phyloP scores from a whole-genome alignment of 2,329 filamentous ascomycete genomes.

The Ophiostoma quercus region DNA sequence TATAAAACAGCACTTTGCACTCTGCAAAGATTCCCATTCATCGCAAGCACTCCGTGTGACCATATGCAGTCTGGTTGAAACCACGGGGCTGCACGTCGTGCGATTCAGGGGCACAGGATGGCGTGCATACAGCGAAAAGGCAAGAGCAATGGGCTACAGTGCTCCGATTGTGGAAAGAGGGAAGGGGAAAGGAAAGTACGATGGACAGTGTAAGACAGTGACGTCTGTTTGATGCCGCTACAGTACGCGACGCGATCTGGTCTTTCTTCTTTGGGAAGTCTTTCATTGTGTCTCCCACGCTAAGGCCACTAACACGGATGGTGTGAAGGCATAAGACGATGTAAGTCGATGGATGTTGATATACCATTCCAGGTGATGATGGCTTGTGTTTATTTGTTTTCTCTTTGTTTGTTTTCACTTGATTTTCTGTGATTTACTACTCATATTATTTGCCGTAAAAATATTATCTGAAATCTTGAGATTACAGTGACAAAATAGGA shows the following conservation, averaged over 20 bases:
- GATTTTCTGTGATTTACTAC: background rate
- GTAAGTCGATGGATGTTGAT: background rate
- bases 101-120: slow-evolving; percentile 13
- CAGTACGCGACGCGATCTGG: background rate
- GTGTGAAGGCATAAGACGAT: slow-evolving; percentile 14
- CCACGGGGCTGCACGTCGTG: background rate
- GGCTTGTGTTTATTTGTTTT: background rate
- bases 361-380: background rate
- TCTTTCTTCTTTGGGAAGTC: slow-evolving; percentile 4
- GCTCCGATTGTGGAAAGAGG: slow-evolving; percentile 9
- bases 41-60: background rate
- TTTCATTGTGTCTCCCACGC: slow-evolving; percentile 8
- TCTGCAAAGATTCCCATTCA: too few species aligned
- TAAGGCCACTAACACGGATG: slow-evolving; percentile 18
- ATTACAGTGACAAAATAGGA: too few species aligned
- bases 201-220: background rate
- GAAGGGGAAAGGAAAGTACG: background rate
- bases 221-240: background rate
- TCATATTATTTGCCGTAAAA: background rate
- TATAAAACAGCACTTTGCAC: too few species aligned
- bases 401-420: background rate
- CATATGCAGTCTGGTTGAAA: slow-evolving; percentile 9
- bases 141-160: slow-evolving; percentile 4
- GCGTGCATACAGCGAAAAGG: slow-evolving; percentile 16
- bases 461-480: too few species aligned